Evolutionary conservation across 2,329 filamentous ascomycete species (phyloP).

Genomic region (Nothophaeocryptopus gaeumannii): DNA sequence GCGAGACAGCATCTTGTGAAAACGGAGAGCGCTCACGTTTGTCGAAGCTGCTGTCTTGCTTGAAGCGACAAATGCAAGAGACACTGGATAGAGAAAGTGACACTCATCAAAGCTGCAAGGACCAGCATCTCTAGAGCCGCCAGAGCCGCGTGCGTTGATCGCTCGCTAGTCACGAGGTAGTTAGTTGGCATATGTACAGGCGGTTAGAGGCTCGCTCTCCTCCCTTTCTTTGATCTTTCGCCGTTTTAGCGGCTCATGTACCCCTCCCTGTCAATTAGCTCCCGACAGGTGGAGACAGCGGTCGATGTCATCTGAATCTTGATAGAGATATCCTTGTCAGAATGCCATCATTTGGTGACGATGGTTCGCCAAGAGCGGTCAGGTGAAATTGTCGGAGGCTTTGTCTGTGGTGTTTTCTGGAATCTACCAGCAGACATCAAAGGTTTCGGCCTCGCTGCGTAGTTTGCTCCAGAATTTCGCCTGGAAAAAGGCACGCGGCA

Average conservation of each 20-base stretch:
- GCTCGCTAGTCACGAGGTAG: not conserved
- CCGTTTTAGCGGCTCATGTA: not conserved
- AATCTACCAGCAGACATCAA: too few species aligned
- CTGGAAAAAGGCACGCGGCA: not conserved
- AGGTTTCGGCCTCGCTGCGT: too few species aligned
- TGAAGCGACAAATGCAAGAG: too few species aligned
- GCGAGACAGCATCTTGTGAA: too few species aligned
- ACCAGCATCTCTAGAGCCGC: not conserved
- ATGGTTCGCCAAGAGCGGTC: constrained; percentile 3
- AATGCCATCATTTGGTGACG: not conserved
- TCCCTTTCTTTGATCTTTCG: not conserved
- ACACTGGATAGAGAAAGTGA: too few species aligned
- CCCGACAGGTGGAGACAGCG: not conserved
- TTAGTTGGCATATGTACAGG: not conserved
- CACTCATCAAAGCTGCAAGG: too few species aligned
- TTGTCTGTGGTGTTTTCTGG: too few species aligned
- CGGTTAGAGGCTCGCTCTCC: not conserved
- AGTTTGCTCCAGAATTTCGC: not conserved
- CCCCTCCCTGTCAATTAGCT: not conserved
- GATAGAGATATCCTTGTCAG: not conserved
- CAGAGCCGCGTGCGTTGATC: constrained; percentile 3
- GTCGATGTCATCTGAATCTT: constrained; percentile 1
- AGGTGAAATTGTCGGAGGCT: not conserved
- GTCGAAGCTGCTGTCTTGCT: too few species aligned
- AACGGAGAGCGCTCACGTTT: too few species aligned